Evolutionary conservation across 371 early-diverging fungal genomes (phyloP), one percentile per base, ranked within the genome.

Genomic region (Coemansia sp.): DNA sequence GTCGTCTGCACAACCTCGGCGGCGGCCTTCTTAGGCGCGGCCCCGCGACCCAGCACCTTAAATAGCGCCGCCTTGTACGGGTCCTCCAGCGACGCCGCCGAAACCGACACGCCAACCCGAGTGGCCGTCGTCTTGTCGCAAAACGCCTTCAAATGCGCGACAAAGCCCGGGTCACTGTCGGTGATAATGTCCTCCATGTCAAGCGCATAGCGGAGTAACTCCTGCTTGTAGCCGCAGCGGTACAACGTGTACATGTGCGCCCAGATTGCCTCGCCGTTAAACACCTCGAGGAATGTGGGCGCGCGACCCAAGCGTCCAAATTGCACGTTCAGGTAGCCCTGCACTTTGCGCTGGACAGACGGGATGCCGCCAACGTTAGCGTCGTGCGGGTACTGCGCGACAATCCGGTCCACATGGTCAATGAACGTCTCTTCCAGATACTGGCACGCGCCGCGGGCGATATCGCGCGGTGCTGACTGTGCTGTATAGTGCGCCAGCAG

Each of bases 41-140:
- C 95, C 63, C 94, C 94, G 4, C 94, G 83, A 3, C 97, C 96
- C 52, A 97, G 71, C 30, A 93, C 85, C 74, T 92, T 93, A 79
- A 88, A 92, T 11, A 97, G 61, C 5, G 94, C 85, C 4, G 88
- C 77, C 77, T 95, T 94, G 84, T 88, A 95, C 10, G 92, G 92
- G 72, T 97, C 97, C 26, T 62, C 66, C 34, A 74, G 58, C 12
- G 68, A 61, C 45, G 67, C n/a, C 10, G 68, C 47, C 3, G 60
- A 35, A 5, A 62, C 61, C 2, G 68, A 34, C 41, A 72, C 10
- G 8, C 67, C 64, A 34, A 57, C 52, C 14, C 65, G 65, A 11
- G 41, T 31, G 7, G 50, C 42, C 8, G 64, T 26, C 4, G 59
- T n/a, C 6, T 45, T 33, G 36, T 60, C 68, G 12, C 81, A 74